Conservation (phyloP, 805 yeast species). For the Nakazawaea ernobii region DNA sequence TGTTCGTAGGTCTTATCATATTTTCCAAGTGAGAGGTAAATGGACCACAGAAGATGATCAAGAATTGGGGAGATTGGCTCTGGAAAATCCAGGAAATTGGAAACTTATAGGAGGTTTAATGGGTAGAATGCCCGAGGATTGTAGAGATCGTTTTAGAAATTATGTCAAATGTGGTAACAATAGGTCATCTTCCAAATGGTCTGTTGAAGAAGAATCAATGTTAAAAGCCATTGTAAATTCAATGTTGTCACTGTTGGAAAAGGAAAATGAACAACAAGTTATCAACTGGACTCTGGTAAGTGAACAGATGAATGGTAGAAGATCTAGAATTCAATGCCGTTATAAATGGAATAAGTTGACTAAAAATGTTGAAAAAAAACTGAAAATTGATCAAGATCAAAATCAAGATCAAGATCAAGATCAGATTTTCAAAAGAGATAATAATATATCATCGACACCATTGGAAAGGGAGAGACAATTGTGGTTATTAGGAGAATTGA, state of each 20-base stretch:
- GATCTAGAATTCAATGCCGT: slow-evolving; percentile 91
- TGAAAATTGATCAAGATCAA: background rate
- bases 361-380: slow-evolving; percentile 32
- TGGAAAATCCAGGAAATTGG: slow-evolving; percentile 80
- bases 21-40: slow-evolving; percentile 81
- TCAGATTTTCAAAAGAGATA: background rate
- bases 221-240: slow-evolving; percentile 50
- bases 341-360: slow-evolving; percentile 89
- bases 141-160: slow-evolving; percentile 94
- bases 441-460: background rate
- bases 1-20: slow-evolving; percentile 83
- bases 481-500: slow-evolving; percentile 9
- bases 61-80: slow-evolving; percentile 54
- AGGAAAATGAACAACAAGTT: slow-evolving; percentile 27
- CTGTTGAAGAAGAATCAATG: slow-evolving; percentile 59
- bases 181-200: slow-evolving; percentile 78
- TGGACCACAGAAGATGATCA: slow-evolving; percentile 86
- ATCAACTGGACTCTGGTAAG: slow-evolving; percentile 92
- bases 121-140: slow-evolving; percentile 97
- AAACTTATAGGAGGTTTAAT: slow-evolving; percentile 70
- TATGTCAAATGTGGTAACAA: slow-evolving; percentile 86
- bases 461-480: slow-evolving; percentile 2
- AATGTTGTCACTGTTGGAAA: slow-evolving; percentile 26
- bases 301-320: slow-evolving; percentile 81
- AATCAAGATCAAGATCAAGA: background rate